Conservation (phyloP, 768 basidiomycete genomes). For the Mycena alexandri region DNA sequence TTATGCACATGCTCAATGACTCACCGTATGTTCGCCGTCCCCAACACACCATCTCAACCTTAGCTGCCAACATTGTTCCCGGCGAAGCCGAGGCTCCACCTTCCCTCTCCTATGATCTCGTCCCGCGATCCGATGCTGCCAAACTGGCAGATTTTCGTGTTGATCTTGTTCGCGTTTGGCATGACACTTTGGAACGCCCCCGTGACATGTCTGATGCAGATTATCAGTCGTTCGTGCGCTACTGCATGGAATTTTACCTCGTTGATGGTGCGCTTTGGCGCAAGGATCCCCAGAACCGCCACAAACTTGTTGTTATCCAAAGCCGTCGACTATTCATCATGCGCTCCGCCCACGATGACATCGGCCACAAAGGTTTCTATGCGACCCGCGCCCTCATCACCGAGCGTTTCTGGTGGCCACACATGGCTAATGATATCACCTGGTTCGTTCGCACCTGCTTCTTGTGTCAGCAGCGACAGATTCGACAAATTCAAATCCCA, state of each 20-base stretch:
- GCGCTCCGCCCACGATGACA: too few species aligned
- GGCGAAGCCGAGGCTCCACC: not conserved
- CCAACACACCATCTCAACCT: slow-evolving; percentile 6
- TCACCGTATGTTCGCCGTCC: not conserved
- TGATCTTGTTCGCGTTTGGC: slow-evolving; percentile 24
- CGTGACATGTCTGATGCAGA: slow-evolving; percentile 26
- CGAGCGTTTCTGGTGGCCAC: slow-evolving; percentile 43
- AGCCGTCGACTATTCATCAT: slow-evolving; percentile 37
- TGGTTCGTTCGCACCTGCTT: slow-evolving; percentile 40
- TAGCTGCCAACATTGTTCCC: slow-evolving; percentile 6
- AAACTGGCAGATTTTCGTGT: slow-evolving; percentile 14
- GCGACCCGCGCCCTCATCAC: slow-evolving; percentile 32
- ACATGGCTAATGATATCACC: slow-evolving; percentile 27
- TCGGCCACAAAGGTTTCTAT: slow-evolving; percentile 43
- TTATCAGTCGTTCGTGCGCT: slow-evolving; percentile 31
- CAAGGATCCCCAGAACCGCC: slow-evolving; percentile 34
- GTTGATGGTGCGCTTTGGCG: slow-evolving; percentile 40
- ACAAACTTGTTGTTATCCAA: slow-evolving; percentile 42
- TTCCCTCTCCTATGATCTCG: not conserved
- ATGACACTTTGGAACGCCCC: slow-evolving; percentile 23
- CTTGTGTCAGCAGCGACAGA: too few species aligned
- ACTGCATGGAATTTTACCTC: too few species aligned
- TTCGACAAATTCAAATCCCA: too few species aligned
- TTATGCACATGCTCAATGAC: slow-evolving; percentile 37
- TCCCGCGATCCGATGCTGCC: not conserved